Base-by-base conservation (phyloP, 2,329 filamentous ascomycete species). In the Sclerotinia nivalis region DNA sequence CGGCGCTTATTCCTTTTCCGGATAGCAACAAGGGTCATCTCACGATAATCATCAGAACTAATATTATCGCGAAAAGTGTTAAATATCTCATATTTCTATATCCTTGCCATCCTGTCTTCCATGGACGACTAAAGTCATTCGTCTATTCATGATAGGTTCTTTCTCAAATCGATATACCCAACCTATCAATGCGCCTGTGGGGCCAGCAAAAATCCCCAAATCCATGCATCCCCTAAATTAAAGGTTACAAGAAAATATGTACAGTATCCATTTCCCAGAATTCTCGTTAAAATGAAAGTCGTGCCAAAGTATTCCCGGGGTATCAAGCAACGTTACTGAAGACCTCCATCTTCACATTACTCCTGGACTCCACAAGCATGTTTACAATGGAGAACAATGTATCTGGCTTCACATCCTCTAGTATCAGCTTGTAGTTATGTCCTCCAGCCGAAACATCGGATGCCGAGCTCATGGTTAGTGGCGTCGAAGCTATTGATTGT, bases 311-410 rank as follows among this genome's bases (percentile, higher is more conserved):
- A 28, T 52, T 64, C 31, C 60, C 15, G 31, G 61, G 31, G 31
- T 65, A 52, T 65, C 9, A 65, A 65, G 61, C 31, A 65, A 65
- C 47, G 47, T 65, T 65, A 65, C 61, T 65, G n/a, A 65, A 65
- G 34, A 65, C 61, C 34, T 65, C 61, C 61, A 65, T 65, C 61
- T 65, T 65, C 47, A 65, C 61, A 52, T 65, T 54, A 52, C 61
- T 65, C 61, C 47, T 65, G n/a, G 61, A 65, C n/a, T 65, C 61
- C 47, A 65, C 47, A 65, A 65, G 61, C 61, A 65, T 65, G 34
- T 65, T 65, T 4, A 65, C 61, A 13, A 65, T 65, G 31, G 61
- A 65, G 34, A 65, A 65, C 47, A 65, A 52, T 1, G 61, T 65
- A 28, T 65, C 61, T 20, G 61, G 61, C 47, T 52, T 65, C 47